Conservation (phyloP, 78 protist species). For the Salpingoeca rosetta region DNA sequence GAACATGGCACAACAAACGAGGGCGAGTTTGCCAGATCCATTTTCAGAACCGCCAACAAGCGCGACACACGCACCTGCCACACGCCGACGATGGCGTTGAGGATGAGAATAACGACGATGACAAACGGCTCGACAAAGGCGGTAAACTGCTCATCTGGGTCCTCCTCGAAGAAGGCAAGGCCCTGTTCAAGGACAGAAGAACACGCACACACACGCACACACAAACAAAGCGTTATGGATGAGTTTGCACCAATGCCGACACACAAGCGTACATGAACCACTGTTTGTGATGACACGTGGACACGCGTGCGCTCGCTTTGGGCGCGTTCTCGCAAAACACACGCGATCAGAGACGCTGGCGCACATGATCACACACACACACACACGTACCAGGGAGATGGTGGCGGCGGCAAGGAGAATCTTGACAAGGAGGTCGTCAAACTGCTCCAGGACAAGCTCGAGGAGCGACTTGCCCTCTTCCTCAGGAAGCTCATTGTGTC, state of each 20-base stretch:
- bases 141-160: conserved; percentile 7
- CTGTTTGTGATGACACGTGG: too few relatives aligned
- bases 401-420: conserved; percentile 59
- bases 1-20: too few relatives aligned
- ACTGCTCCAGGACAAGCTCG: conserved; percentile 58
- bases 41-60: too few relatives aligned
- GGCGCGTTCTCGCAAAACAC: not conserved
- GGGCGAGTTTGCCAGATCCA: too few relatives aligned
- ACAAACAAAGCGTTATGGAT: too few relatives aligned
- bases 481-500: conserved; percentile 4
- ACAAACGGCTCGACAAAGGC: conserved; percentile 32
- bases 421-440: conserved; percentile 62
- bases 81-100: conserved; percentile 61
- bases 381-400: conserved; percentile 37
- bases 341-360: not conserved
- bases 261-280: too few relatives aligned
- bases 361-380: too few relatives aligned
- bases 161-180: conserved; percentile 49
- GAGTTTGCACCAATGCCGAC: too few relatives aligned
- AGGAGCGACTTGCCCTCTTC: conserved; percentile 23
- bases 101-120: conserved; percentile 39
- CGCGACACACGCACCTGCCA: too few relatives aligned
- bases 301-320: too few relatives aligned
- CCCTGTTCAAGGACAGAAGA: too few relatives aligned
- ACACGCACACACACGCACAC: too few relatives aligned